Base-by-base conservation (phyloP, 805 yeast species). In the Starmerella cellae region DNA sequence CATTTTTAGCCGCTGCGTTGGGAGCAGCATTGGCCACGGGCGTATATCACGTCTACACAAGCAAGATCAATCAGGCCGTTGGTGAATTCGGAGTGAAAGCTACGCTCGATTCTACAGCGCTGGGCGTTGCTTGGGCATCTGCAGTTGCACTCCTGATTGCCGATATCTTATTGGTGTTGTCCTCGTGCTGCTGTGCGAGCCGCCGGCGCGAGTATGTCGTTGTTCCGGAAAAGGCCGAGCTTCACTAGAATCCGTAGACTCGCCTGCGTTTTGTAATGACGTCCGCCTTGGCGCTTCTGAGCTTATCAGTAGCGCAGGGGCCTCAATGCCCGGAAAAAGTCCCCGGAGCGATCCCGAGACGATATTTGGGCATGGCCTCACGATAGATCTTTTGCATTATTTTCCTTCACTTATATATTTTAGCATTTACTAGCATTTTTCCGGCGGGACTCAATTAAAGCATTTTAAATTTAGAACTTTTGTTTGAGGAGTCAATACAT, bases 61-160 rank as follows among this genome's bases (percentile, higher is more conserved):
- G 63, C 11, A 64, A 70, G 41, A 66, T 82, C 62, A 74, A 78
- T 52, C 61, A 73, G 27, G 61, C 64, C 27, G 60, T 61, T 11
- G 57, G 54, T 2, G 56, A 58, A 2, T 75, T 65, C 51, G 93
- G 93, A 14, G 67, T 78, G 37, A 57, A 60, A 30, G 71, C 82
- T 2, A 56, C 57, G 29, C 54, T 82, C 39, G 71, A 74, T 27
- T 61, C 63, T 17, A 43, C 53, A 39, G 78, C 70, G 50, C 69
- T 74, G 41, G 84, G 75, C 2, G 60, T 77, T 36, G 62, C 74
- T 8, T 82, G 88, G 91, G 74, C 74, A 13, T 68, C 77, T 1
- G 70, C 68, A 2, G 77, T 59, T 14, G 74, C 75, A 5, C 53
- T 69, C 2, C 45, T 72, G 14, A 39, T 68, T 38, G 57, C 72